phyloP scores from a whole-genome alignment of 2,329 filamentous ascomycete genomes.

The Penicillium verrucosum region DNA sequence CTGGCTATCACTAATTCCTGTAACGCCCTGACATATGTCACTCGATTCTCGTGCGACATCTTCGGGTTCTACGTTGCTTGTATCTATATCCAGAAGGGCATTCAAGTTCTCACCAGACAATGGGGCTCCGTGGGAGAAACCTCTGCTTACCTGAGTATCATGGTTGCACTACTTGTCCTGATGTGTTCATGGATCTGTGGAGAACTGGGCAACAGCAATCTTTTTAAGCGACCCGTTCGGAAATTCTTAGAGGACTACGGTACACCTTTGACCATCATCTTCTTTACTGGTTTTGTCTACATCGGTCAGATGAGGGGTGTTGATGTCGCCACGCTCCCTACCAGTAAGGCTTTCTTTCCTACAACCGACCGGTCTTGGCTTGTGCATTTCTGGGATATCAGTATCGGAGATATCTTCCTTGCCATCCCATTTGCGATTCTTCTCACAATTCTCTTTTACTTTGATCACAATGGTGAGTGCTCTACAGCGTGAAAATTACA shows the following conservation, averaged over 20 bases:
- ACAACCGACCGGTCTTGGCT: conserved; percentile 73
- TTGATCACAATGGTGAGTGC: conserved; percentile 74
- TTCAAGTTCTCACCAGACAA: conserved; percentile 77
- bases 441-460: conserved; percentile 81
- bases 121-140: conserved; percentile 57
- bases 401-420: conserved; percentile 70
- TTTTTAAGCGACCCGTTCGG: conserved; percentile 72
- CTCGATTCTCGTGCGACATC: conserved; percentile 86
- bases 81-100: conserved; percentile 87
- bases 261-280: conserved; percentile 75
- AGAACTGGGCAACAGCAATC: conserved; percentile 64
- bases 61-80: conserved; percentile 92
- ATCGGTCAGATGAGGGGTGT: conserved; percentile 76
- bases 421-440: conserved; percentile 84
- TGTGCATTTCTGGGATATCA: conserved; percentile 76
- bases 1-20: conserved; percentile 82
- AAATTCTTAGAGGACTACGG: conserved; percentile 89
- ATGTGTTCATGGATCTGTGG: conserved; percentile 72
- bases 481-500: no score
- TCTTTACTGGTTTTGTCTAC: conserved; percentile 87
- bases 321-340: conserved; percentile 68
- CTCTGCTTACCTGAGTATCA: conserved; percentile 73
- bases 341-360: conserved; percentile 72
- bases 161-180: conserved; percentile 73
- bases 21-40: conserved; percentile 85